Evolutionary conservation across 225 moss, liverwort and hornwort genomes (phyloP), one percentile per base, ranked within the genome.

Genomic region (Antitrichia curtipendula): DNA sequence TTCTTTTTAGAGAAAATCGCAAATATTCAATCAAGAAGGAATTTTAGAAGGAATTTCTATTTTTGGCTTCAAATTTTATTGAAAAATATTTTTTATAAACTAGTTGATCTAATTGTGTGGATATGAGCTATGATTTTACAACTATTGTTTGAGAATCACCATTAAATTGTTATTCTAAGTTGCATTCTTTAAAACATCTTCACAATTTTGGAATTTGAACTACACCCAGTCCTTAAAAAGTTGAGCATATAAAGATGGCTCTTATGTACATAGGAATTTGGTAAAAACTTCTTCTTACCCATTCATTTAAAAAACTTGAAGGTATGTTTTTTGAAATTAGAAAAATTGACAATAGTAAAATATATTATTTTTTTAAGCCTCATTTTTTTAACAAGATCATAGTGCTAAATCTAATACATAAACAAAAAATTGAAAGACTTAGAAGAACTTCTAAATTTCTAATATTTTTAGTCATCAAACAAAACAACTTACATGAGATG

Each of bases 211-310:
- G n/a, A 66, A 66, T 66, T 66, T 66, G 21, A 12, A 21, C 6
- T n/a, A 18, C 0, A 1, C 3, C 4, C 12, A 7, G 21, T n/a
- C n/a, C n/a, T n/a, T n/a, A n/a, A n/a, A n/a, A 12, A 0, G 0
- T 20, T 6, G 6, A 11, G 65, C 1, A 0, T 12, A 38, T 38
- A 68, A 12, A 4, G 0, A 66, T n/a, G n/a, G n/a, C n/a, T 66
- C 4, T n/a, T 12, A 66, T 38, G 7, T 4, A 22, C 7, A 12
- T 22, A 68, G 4, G 12, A 23, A 38, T 38, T 68, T 22, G 23
- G 23, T 38, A 66, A 1, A 41, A 69, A 25, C 5, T 41, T 19
- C 9, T 14, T 69, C 8, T n/a, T 2, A 0, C 15, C 40, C 8
- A 19, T 70, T 70, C 14, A 41, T 41, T 70, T 14, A 1, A 40